Evolutionary conservation across 441 rosid genomes (phyloP).

Genomic region (Gossypium schwendimanii): DNA sequence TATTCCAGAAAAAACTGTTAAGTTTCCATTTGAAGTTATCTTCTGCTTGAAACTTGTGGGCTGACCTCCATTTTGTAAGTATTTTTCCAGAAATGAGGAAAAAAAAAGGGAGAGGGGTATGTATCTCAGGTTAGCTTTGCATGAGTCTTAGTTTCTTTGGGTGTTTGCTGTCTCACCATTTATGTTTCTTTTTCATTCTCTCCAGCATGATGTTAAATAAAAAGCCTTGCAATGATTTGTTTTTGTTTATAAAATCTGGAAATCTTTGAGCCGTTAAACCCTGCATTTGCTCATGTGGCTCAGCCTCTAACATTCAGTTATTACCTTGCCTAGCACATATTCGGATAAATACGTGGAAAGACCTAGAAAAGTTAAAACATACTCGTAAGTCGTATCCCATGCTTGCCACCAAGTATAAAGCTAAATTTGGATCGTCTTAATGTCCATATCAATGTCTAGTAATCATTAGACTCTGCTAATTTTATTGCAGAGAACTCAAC

Average conservation of each 20-base stretch:
- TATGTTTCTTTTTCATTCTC: background rate
- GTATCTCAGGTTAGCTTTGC: background rate
- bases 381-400: background rate
- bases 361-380: background rate
- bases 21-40: background rate
- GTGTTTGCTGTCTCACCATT: background rate
- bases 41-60: background rate
- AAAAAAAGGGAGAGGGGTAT: background rate
- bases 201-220: background rate
- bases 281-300: slow-evolving; percentile 6
- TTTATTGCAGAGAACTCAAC: slow-evolving; percentile 50
- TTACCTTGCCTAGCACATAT: background rate
- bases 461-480: background rate
- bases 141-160: background rate
- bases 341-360: background rate
- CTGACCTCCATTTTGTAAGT: background rate
- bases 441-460: background rate
- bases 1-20: background rate
- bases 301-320: slow-evolving; percentile 4
- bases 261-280: background rate
- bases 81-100: background rate
- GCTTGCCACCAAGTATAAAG: background rate
- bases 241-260: background rate
- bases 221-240: background rate
- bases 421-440: background rate